Evolutionary conservation across 306 rosid species (phyloP), one percentile per base, ranked within the genome.

Genomic region (Argentina anserina): DNA sequence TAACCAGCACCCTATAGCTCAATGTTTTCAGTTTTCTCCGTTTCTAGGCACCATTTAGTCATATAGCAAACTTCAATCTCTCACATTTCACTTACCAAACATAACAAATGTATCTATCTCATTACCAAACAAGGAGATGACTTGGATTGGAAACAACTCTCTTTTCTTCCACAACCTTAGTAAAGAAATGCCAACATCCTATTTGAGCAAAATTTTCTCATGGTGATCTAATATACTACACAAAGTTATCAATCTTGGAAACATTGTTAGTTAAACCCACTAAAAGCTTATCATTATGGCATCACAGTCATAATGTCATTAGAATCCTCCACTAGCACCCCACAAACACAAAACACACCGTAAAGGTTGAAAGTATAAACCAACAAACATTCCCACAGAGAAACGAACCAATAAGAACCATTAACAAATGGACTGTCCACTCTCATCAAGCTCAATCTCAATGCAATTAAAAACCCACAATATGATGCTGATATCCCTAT

Each of bases 341-440:
- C 46, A 8, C n/a, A n/a, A 59, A 21, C 1, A 65, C 71, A 15
- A 1, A 31, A 33, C 82, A 67, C 81, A 69, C 83, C 73, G 71
- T 75, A 81, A 85, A n/a, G n/a, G n/a, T n/a, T n/a, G n/a, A n/a
- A n/a, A 31, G 23, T 9, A 53, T 11, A 81, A 76, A 40, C 68
- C 77, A 81, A 84, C 83, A 78, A 80, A 70, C n/a, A n/a, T 29
- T 55, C 33, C 18, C 37, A 23, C 36, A 10, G 7, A 21, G 28
- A 52, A 23, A 11, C 0, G 17, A 46, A 53, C n/a, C n/a, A n/a
- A n/a, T n/a, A n/a, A n/a, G n/a, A 25, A 58, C 9, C 7, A 39
- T 50, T 61, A 40, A 78, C 70, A 20, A 70, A 67, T 73, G 81
- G 67, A 45, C 58, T 31, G 71, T 70, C 52, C 59, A 66, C 60